phyloP scores from a whole-genome alignment of 352 stramenopile genomes.

The Halophytophthora polymorphica region DNA sequence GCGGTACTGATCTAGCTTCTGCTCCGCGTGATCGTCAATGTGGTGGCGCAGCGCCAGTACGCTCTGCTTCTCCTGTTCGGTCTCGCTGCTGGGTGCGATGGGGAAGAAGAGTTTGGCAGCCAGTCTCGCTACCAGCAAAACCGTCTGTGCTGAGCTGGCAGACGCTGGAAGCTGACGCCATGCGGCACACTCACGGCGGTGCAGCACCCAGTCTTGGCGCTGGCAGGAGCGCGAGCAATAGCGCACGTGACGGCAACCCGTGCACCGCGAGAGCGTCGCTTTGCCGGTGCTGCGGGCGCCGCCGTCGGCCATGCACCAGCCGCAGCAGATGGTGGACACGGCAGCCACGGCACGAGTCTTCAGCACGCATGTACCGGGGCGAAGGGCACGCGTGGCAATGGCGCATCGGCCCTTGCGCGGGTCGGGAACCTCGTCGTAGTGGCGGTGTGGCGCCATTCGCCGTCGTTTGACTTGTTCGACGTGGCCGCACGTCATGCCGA shows the following conservation, averaged over 20 bases:
- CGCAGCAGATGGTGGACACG: constrained; percentile 40
- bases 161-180: constrained; percentile 34
- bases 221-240: constrained; percentile 75
- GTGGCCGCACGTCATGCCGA: too few species aligned
- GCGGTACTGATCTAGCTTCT: constrained; percentile 35
- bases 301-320: constrained; percentile 39
- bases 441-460: not conserved
- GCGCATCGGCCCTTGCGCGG: constrained; percentile 43
- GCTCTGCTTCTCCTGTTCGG: constrained; percentile 7
- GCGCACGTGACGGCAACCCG: constrained; percentile 50
- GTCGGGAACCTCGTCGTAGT: constrained; percentile 23
- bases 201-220: constrained; percentile 49
- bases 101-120: constrained; percentile 30
- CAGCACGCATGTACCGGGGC: constrained; percentile 32
- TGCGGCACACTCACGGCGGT: constrained; percentile 48
- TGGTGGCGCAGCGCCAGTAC: constrained; percentile 49
- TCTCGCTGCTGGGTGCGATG: not conserved
- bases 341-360: constrained; percentile 21
- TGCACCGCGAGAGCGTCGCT: constrained; percentile 35
- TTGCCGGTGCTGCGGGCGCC: not conserved
- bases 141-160: constrained; percentile 26
- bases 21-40: constrained; percentile 32
- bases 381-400: constrained; percentile 29
- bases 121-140: constrained; percentile 56
- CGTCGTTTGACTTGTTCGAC: too few species aligned